Percentiles rank a stretch among this genome's conserved stretches.
phyloP scores from a whole-genome alignment of 306 rosid species.

The Sphenostylis stenocarpa region DNA sequence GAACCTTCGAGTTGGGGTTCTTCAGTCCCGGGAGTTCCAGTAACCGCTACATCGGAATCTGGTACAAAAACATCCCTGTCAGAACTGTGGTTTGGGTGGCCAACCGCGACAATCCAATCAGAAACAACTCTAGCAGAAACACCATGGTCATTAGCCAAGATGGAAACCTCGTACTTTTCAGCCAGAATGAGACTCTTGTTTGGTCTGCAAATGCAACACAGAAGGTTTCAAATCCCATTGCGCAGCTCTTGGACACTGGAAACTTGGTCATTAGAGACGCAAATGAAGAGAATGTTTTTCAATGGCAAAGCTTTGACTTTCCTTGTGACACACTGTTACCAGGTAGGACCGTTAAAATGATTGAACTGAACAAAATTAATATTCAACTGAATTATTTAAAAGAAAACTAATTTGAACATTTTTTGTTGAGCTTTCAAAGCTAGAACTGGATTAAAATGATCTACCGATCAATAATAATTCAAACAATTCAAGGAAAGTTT shows the following conservation, averaged over 20 bases:
- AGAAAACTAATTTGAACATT: too few species aligned
- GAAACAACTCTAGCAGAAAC: not conserved
- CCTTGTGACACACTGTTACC: not conserved
- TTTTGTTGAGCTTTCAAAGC: too few species aligned
- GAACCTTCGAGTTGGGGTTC: constrained; percentile 1
- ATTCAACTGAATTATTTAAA: too few species aligned
- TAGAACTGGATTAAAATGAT: too few species aligned
- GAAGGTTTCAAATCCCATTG: not conserved
- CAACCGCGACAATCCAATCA: not conserved
- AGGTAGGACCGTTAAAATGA: too few species aligned
- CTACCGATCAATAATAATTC: too few species aligned
- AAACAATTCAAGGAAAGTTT: too few species aligned
- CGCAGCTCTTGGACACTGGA: not conserved
- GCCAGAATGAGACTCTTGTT: not conserved
- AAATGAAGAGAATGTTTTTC: not conserved
- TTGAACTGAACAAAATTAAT: too few species aligned
- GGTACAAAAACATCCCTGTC: not conserved
- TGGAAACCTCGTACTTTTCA: not conserved
- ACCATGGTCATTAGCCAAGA: not conserved
- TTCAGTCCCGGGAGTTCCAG: not conserved
- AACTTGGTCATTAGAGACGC: not conserved
- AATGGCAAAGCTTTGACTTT: constrained; percentile 5
- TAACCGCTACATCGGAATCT: not conserved
- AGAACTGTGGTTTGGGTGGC: not conserved
- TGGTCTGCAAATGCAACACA: not conserved